Base-by-base conservation (phyloP, 2,329 filamentous ascomycete genomes). In the Hymenoscyphus repandus region DNA sequence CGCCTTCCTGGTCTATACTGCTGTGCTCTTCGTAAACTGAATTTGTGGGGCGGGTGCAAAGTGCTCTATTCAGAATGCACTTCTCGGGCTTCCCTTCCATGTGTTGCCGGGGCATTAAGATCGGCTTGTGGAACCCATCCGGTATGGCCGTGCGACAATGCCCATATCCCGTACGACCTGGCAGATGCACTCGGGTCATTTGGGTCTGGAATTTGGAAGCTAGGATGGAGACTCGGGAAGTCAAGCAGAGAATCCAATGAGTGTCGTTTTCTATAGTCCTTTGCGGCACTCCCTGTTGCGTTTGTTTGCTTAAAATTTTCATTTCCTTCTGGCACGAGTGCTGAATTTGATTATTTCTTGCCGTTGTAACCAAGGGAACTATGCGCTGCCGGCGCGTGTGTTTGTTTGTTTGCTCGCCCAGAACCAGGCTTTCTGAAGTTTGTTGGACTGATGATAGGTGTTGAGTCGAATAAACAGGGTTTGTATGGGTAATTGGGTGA, bases 371-470 rank as follows among this genome's bases (percentile, higher is more conserved):
- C 22, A 27, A 27, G 22, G 22, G 22, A 36, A 47, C 46, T 45
- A 50, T 54, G 51, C 50, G 50, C 54, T 47, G 47, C 32, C 52
- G 51, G 51, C 53, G 50, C 45, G 33, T 45, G 38, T 51, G 43
- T 53, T 36, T 48, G 40, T 44, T 43, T 31, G 43, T 45, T 45
- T 30, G 5, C 15, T 27, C 22, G 22, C 7, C 22, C 4, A 27
- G 7, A 27, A 27, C 22, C 22, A 4, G 22, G 22, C 22, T 27
- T 27, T 27, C 22, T 7, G 22, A 27, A 7, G 22, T 27, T 27
- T 27, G 22, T 27, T 27, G 22, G 22, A 27, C 7, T 27, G 22
- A 27, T 7, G 22, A 27, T 27, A 7, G 42, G 47, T 33, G 47
- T n/a, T n/a, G n/a, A n/a, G n/a, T n/a, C n/a, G n/a, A n/a, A n/a